Conservation (phyloP, 768 basidiomycete species). For the Cubamyces sp. region DNA sequence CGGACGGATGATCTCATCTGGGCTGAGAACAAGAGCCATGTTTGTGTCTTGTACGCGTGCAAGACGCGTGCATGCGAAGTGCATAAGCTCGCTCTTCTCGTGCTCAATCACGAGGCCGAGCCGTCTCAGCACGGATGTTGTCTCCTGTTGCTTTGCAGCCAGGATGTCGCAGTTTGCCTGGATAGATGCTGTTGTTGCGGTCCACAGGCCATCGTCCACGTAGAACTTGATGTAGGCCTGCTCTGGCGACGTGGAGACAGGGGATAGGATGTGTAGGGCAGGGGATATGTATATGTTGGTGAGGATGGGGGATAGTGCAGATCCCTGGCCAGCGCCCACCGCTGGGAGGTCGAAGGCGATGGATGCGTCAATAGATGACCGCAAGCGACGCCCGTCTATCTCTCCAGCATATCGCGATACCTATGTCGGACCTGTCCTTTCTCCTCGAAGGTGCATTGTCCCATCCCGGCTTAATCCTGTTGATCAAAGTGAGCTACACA, state of each 20-base stretch:
- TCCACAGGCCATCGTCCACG: constrained; percentile 24
- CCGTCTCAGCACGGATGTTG: neutral
- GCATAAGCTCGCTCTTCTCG: constrained; percentile 26
- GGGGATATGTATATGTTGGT: constrained; percentile 25
- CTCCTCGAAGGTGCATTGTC: too few relatives aligned
- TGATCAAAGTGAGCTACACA: too few relatives aligned
- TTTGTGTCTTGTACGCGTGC: neutral
- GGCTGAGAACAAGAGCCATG: neutral
- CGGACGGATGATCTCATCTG: neutral
- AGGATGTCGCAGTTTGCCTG: neutral
- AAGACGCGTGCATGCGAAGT: constrained; percentile 9
- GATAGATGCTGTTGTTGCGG: neutral
- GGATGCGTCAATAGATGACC: too few relatives aligned
- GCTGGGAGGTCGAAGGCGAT: neutral
- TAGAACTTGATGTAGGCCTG: constrained; percentile 7
- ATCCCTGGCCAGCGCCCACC: constrained; percentile 24
- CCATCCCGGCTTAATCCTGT: too few relatives aligned
- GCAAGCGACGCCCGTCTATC: too few relatives aligned
- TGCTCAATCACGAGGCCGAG: constrained; percentile 20
- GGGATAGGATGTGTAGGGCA: constrained; percentile 16
- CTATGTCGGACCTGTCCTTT: too few relatives aligned
- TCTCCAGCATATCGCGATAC: too few relatives aligned
- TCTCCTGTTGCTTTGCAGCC: neutral
- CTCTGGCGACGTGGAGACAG: neutral
- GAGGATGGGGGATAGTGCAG: constrained; percentile 24